Base-by-base conservation (phyloP, 2,329 filamentous ascomycete genomes). In the Verticillium tricorpus region DNA sequence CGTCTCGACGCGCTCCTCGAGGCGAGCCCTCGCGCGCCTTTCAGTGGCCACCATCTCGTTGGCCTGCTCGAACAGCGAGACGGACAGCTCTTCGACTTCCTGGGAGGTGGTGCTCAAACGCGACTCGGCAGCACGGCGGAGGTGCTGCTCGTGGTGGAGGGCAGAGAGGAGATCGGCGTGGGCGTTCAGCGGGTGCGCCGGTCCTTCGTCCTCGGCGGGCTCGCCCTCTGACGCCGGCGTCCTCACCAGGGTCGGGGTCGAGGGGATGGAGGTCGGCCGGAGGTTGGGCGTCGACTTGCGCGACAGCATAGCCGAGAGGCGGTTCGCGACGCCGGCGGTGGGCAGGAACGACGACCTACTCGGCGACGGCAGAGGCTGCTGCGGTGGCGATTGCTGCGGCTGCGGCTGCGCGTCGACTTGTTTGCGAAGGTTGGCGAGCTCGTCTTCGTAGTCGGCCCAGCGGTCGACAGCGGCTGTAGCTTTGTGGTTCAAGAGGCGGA, bases 21-120 rank as follows among this genome's bases (percentile, higher is more conserved):
- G 80, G 69, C 82, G 85, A 6, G 89, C 89, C 62, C 90, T 79
- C 37, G 89, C 89, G 61, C 86, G 83, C 54, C 91, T 80, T 79
- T 95, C 91, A 19, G 83, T 80, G 2, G 91, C 90, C 22, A 95
- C 91, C 91, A 95, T 95, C 76, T 93, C 87, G 73, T 95, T 95
- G 59, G 91, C 91, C 77, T 93, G 88, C 76, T 91, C 87, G 73
- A 95, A 95, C 60, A 95, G 77, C 58, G 83, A 84, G 22, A 85
- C 89, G 69, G 85, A 91, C 66, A 95, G 78, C 76, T 95, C 91
- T 75, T 94, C 91, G 22, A 94, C 83, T 77, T 95, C 91, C 14
- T 79, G 81, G 69, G 85, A 88, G 58, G 90, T 89, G 58, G 86
- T 84, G 65, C 81, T 82, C 22, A 92, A 78, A 64, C 85, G 83